Evolutionary conservation across 2,329 filamentous ascomycete genomes (phyloP).

Genomic region (Ascochyta clinopodiicola): DNA sequence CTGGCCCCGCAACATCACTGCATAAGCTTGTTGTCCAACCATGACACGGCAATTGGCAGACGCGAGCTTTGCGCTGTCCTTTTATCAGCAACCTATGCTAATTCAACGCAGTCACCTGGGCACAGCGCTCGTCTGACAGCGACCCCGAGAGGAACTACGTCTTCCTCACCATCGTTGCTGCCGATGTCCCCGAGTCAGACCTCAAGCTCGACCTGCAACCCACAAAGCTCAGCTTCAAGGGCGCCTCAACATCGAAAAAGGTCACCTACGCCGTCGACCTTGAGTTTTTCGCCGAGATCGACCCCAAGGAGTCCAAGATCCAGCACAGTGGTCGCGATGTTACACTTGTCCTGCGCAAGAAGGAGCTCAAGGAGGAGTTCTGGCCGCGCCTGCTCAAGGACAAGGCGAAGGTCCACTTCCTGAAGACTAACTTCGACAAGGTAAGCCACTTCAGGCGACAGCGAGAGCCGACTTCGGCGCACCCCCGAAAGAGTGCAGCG

Average conservation of each 20-base stretch:
- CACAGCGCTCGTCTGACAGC: conserved; percentile 85
- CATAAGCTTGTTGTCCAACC: conserved; percentile 5
- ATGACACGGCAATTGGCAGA: conserved; percentile 1
- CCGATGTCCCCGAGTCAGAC: conserved; percentile 78
- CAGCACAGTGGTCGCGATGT: conserved; percentile 88
- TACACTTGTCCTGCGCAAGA: conserved; percentile 93
- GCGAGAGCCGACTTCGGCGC: background rate
- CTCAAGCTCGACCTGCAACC: conserved; percentile 85
- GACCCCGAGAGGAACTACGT: conserved; percentile 91
- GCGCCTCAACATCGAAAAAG: conserved; percentile 83
- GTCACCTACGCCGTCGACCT: conserved; percentile 84
- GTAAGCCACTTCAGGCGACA: conserved; percentile 50
- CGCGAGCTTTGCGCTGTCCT: background rate
- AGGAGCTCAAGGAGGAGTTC: conserved; percentile 91
- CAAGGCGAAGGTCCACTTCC: conserved; percentile 85
- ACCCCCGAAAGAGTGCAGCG: background rate
- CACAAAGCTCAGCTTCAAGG: conserved; percentile 78
- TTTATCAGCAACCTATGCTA: conserved; percentile 17
- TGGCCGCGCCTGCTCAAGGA: conserved; percentile 97
- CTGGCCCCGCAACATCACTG: background rate
- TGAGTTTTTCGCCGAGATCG: conserved; percentile 90
- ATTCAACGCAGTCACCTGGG: conserved; percentile 81
- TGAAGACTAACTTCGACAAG: conserved; percentile 99
- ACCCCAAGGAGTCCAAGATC: conserved; percentile 80
- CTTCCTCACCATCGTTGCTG: conserved; percentile 88